Evolutionary conservation across 306 rosid genomes (phyloP), one percentile per base, ranked within the genome.

Genomic region (Benincasa hispida): DNA sequence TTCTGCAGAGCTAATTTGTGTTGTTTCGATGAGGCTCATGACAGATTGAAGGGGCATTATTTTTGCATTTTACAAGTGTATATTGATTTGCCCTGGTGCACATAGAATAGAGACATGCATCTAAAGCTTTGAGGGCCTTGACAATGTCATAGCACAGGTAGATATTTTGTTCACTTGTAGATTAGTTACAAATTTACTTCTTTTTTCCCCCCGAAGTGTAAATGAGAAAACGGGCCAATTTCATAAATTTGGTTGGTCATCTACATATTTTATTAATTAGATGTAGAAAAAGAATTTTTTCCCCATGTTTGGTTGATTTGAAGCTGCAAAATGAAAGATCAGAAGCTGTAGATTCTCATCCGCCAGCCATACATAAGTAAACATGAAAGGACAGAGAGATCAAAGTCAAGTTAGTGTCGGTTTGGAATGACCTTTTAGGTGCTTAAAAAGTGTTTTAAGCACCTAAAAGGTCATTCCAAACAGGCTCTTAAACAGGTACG

Each of bases 41-140:
- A 37, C 79, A 81, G 76, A 72, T 45, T 80, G 84, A 82, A 75
- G 82, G 79, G 13, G 74, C 74, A 41, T 76, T 75, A 73, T 74
- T 80, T 74, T 74, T 63, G 50, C 47, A 27, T 54, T 77, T 63
- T 48, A 48, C 62, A 77, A 51, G 57, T 85, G 85, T 84, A 90
- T 79, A 86, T 85, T 86, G 91, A 84, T 91, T 89, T 82, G 76
- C 67, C 78, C 60, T 70, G 35, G 39, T 47, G 54, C 79, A 78
- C 78, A 80, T 83, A 85, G 85, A 89, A 82, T 87, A 87, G 88
- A 85, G 21, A 1, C 77, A 68, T 41, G 56, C 78, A 89, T 80
- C 85, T 82, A 76, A 62, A 77, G 81, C 79, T 84, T 82, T 82
- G 80, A 34, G 86, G 78, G 78, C 84, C 69, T 77, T 83, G 75